A percentile compares a stretch with the other conserved stretches of the same genome.
Evolutionary conservation across 2,329 filamentous ascomycete genomes (phyloP).

Genomic region (Ceratocystis harringtonii): DNA sequence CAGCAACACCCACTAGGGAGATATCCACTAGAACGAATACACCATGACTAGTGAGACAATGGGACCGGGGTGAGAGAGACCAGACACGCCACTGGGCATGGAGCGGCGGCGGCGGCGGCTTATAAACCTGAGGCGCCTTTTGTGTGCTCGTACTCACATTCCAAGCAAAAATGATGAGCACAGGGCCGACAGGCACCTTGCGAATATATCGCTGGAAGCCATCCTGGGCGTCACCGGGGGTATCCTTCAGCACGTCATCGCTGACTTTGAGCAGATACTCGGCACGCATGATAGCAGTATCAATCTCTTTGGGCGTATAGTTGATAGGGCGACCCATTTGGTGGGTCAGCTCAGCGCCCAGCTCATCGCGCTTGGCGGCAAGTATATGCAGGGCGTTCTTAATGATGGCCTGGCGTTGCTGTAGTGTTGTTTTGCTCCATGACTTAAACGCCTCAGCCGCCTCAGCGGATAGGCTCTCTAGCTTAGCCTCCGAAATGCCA

Average conservation of each 20-base stretch:
- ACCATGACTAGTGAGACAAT: background rate
- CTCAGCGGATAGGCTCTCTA: slow-evolving; percentile 54
- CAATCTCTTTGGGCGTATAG: slow-evolving; percentile 69
- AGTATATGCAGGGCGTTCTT: slow-evolving; percentile 63
- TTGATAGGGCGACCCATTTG: slow-evolving; percentile 93
- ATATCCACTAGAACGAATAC: background rate
- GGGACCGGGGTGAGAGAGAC: background rate
- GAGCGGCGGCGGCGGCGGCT: background rate
- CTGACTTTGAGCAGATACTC: slow-evolving; percentile 78
- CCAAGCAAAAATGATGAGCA: slow-evolving; percentile 86
- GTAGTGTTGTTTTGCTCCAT: slow-evolving; percentile 60
- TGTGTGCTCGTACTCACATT: slow-evolving; percentile 48
- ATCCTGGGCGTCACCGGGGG: slow-evolving; percentile 66
- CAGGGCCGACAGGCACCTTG: slow-evolving; percentile 75
- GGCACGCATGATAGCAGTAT: slow-evolving; percentile 70
- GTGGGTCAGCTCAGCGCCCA: slow-evolving; percentile 72
- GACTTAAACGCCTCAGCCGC: slow-evolving; percentile 62
- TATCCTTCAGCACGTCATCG: slow-evolving; percentile 62
- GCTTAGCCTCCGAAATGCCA: slow-evolving; percentile 54
- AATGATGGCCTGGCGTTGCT: slow-evolving; percentile 65
- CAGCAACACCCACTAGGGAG: background rate
- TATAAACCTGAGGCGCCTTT: background rate
- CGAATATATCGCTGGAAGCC: slow-evolving; percentile 84
- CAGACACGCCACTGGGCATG: background rate
- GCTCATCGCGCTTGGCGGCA: slow-evolving; percentile 55